Conservation (phyloP, 2,329 filamentous ascomycete species). For the Cladosporium colombiae region DNA sequence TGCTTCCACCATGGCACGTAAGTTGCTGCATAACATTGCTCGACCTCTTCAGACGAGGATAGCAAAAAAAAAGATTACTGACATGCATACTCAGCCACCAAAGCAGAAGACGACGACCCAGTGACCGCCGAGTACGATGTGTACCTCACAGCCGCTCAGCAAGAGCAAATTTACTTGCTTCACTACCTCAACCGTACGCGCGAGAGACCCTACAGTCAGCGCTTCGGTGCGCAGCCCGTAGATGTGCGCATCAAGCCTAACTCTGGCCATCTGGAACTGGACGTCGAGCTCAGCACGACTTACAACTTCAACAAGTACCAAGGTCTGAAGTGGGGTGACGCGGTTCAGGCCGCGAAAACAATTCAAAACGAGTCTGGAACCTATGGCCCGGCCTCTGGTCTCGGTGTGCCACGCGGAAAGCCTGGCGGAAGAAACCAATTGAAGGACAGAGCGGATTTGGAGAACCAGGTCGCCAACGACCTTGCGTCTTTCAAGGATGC, state of each 20-base stretch:
- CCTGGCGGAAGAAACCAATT: conserved; percentile 30
- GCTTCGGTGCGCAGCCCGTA: conserved; percentile 59
- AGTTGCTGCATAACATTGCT: background rate
- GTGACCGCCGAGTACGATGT: conserved; percentile 69
- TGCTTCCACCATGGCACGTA: conserved; percentile 6
- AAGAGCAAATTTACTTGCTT: conserved; percentile 65
- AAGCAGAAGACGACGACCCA: conserved; percentile 44
- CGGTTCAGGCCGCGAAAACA: conserved; percentile 58
- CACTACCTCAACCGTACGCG: conserved; percentile 82
- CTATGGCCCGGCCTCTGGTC: conserved; percentile 50
- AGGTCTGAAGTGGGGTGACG: conserved; percentile 79
- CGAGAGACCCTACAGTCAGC: conserved; percentile 62
- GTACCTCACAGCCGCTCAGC: conserved; percentile 76
- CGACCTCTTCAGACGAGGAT: background rate
- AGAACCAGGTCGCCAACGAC: conserved; percentile 40
- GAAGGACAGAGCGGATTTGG: conserved; percentile 49
- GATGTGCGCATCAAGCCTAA: conserved; percentile 79
- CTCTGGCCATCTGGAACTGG: conserved; percentile 85
- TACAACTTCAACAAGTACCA: conserved; percentile 80
- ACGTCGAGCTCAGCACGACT: conserved; percentile 76
- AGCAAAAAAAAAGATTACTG: background rate
- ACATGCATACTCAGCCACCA: conserved; percentile 5
- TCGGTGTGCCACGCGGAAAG: conserved; percentile 35
- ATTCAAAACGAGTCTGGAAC: conserved; percentile 45
- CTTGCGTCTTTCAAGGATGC: conserved; percentile 65